Evolutionary conservation across 2,329 filamentous ascomycete genomes (phyloP), one percentile per base, ranked within the genome.

Genomic region (Mycosphaerelloides madeirae): DNA sequence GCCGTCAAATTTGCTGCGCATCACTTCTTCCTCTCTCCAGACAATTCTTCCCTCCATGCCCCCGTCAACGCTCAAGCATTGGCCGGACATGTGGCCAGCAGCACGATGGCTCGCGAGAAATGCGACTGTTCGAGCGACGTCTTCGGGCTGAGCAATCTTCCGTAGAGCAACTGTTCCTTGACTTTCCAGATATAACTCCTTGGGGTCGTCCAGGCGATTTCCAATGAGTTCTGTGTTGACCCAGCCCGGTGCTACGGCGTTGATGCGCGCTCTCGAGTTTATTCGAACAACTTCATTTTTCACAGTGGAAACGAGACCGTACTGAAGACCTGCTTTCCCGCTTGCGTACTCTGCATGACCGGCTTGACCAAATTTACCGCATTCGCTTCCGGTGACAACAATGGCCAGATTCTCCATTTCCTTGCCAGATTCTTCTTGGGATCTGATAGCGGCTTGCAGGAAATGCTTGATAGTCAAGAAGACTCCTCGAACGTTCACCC

Each of bases 381-480:
- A 71, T 54, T 78, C 74, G n/a, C 68, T 73, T 3, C 75, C 76
- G 0, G 73, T 76, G 7, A 79, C 67, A 0, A 79, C 69, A 38
- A 79, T 71, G 6, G 75, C 68, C 1, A 78, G 64, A 43, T 77
- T 77, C 2, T 68, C 56, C 3, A 78, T 46, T 47, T 75, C 70
- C 28, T 57, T 56, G 1, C 58, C 52, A 2, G 31, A 19, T 9
- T 22, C 31, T 16, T 68, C 54, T 50, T 78, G 75, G 2, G 57
- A 47, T 3, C 55, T 48, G 12, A 69, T 65, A 0, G 73, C 69
- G 1, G 63, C 60, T 25, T 63, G 68, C 5, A 79, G 61, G 57
- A 78, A 79, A 47, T 78, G 72, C 53, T 79, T 79, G 57, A 79
- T 72, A 0, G 74, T 75, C 3, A 80, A 62, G 49, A 76, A 79